Evolutionary conservation across 164 flowering plant species (phyloP).

Genomic region (Vitis vinifera): ASM3070453v1 NC_081818.1:7625001-7625500

Average conservation of each 20-base stretch:
- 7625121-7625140: too few relatives aligned
- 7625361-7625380: constrained; percentile 81
- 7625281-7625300: background rate
- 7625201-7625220: background rate
- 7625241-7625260: background rate
- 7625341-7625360: constrained; percentile 77
- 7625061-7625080: too few relatives aligned
- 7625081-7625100: too few relatives aligned
- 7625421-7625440: background rate
- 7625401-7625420: background rate
- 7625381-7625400: constrained; percentile 58
- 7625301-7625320: constrained; percentile 65
- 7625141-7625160: too few relatives aligned
- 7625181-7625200: background rate
- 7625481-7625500: background rate
- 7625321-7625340: constrained; percentile 61
- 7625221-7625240: background rate
- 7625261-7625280: background rate
- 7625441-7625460: too few relatives aligned
- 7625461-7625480: too few relatives aligned
- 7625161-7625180: background rate
- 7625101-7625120: too few relatives aligned
- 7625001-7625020: too few relatives aligned
- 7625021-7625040: too few relatives aligned
- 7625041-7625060: too few relatives aligned